phyloP scores from a whole-genome alignment of 805 yeast species.

The Jamesozyma gamospora region DNA sequence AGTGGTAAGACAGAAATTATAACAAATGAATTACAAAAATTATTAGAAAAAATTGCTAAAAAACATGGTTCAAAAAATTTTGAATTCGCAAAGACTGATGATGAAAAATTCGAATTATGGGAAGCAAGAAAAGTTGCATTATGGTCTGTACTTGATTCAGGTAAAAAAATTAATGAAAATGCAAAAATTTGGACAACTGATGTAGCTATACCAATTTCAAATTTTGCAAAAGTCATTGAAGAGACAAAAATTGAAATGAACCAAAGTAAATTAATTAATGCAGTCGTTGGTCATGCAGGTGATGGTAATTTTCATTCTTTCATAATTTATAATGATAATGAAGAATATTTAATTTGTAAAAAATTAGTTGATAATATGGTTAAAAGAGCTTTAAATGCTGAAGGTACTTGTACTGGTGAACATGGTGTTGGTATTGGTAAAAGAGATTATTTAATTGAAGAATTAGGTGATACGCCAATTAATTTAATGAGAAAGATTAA shows the following conservation, averaged over 20 bases:
- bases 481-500: slow-evolving; percentile 67
- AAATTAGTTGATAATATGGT: slow-evolving; percentile 52
- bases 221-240: slow-evolving; percentile 50
- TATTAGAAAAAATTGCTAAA: slow-evolving; percentile 43
- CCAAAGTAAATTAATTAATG: slow-evolving; percentile 40
- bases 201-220: slow-evolving; percentile 72
- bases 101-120: slow-evolving; percentile 61
- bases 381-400: slow-evolving; percentile 51
- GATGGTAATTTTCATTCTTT: slow-evolving; percentile 76
- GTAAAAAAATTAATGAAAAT: slow-evolving; percentile 36
- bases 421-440: slow-evolving; percentile 83
- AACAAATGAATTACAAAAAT: slow-evolving; percentile 36
- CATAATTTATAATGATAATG: slow-evolving; percentile 46
- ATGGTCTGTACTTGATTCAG: slow-evolving; percentile 61
- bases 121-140: slow-evolving; percentile 63
- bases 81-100: slow-evolving; percentile 51
- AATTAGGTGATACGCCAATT: slow-evolving; percentile 59
- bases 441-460: slow-evolving; percentile 47
- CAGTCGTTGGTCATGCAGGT: slow-evolving; percentile 73
- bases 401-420: slow-evolving; percentile 82
- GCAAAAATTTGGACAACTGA: slow-evolving; percentile 67
- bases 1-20: slow-evolving; percentile 39
- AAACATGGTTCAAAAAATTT: slow-evolving; percentile 47
- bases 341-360: slow-evolving; percentile 38
- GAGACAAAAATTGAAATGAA: slow-evolving; percentile 53